Conservation (phyloP, 2,329 filamentous ascomycete genomes). For the Penicillium sp. region DNA sequence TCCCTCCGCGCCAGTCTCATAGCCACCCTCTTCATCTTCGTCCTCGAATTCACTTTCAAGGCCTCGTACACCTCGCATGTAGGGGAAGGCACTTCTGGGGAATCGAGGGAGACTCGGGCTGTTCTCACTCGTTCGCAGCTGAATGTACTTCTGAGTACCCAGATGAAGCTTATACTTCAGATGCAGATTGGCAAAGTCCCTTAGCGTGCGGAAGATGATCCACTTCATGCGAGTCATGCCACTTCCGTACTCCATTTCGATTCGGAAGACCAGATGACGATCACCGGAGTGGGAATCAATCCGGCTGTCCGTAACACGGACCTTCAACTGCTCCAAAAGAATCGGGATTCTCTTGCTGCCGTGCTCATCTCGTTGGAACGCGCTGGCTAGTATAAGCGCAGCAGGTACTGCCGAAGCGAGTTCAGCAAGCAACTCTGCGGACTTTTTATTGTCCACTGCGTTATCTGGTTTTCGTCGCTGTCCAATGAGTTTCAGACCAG, state of each 20-base stretch:
- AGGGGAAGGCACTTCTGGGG: slow-evolving; percentile 83
- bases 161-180: slow-evolving; percentile 87
- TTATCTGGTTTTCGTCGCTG: slow-evolving; percentile 78
- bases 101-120: slow-evolving; percentile 84
- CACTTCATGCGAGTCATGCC: slow-evolving; percentile 95
- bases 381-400: slow-evolving; percentile 89
- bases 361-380: slow-evolving; percentile 96
- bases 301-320: slow-evolving; percentile 78
- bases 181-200: slow-evolving; percentile 90
- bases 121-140: slow-evolving; percentile 64
- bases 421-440: slow-evolving; percentile 93
- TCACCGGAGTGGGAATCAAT: slow-evolving; percentile 57
- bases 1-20: slow-evolving; percentile 58
- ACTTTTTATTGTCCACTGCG: slow-evolving; percentile 89
- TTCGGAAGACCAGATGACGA: slow-evolving; percentile 80
- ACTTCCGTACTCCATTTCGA: slow-evolving; percentile 93
- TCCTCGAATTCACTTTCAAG: slow-evolving; percentile 79
- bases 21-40: slow-evolving; percentile 51
- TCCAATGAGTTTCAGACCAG: slow-evolving; percentile 73
- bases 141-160: slow-evolving; percentile 77
- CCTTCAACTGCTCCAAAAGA: slow-evolving; percentile 87
- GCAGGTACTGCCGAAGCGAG: slow-evolving; percentile 88
- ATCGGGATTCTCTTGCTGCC: slow-evolving; percentile 94
- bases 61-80: slow-evolving; percentile 75
- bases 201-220: slow-evolving; percentile 81